These are phyloP conservation scores for Heterobasidion occidentale DNA, from an alignment of 1,284 basidiomycete species.

Conservation along the genomic window DNA sequence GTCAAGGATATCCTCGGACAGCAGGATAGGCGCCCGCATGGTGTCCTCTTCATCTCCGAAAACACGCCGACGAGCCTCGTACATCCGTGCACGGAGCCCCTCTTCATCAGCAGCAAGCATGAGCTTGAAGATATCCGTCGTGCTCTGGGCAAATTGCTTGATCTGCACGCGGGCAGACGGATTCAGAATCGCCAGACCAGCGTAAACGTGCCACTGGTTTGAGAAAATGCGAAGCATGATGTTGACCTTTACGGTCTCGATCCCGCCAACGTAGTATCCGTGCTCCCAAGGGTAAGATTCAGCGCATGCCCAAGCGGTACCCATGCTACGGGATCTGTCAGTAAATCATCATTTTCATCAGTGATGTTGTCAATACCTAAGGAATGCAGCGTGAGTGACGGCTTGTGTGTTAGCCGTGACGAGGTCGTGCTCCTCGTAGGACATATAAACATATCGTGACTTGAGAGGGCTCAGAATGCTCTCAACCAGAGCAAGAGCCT, in stretches of 20 bases:
- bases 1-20: slow-evolving; percentile 84
- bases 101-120: slow-evolving; percentile 81
- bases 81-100: slow-evolving; percentile 66
- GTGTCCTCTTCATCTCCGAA: slow-evolving; percentile 44
- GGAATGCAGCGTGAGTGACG: slow-evolving; percentile 95
- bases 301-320: slow-evolving; percentile 86
- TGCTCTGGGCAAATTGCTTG: slow-evolving; percentile 80
- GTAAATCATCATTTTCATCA: slow-evolving; percentile 1
- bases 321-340: slow-evolving; percentile 67
- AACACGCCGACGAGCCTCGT: slow-evolving; percentile 70
- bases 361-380: slow-evolving; percentile 49
- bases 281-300: slow-evolving; percentile 93
- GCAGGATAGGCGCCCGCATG: slow-evolving; percentile 59
- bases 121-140: slow-evolving; percentile 90
- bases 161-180: slow-evolving; percentile 90
- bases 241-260: slow-evolving; percentile 98
- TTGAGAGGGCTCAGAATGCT: slow-evolving; percentile 77
- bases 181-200: slow-evolving; percentile 94
- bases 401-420: slow-evolving; percentile 99
- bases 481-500: slow-evolving; percentile 75
- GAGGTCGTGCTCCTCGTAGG: slow-evolving; percentile 92
- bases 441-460: slow-evolving; percentile 86
- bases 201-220: slow-evolving; percentile 99
- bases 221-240: slow-evolving; percentile 94
- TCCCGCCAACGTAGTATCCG: slow-evolving; percentile 91